phyloP scores from a whole-genome alignment of 2,329 filamentous ascomycete species.

The Macrophomina tecta region DNA sequence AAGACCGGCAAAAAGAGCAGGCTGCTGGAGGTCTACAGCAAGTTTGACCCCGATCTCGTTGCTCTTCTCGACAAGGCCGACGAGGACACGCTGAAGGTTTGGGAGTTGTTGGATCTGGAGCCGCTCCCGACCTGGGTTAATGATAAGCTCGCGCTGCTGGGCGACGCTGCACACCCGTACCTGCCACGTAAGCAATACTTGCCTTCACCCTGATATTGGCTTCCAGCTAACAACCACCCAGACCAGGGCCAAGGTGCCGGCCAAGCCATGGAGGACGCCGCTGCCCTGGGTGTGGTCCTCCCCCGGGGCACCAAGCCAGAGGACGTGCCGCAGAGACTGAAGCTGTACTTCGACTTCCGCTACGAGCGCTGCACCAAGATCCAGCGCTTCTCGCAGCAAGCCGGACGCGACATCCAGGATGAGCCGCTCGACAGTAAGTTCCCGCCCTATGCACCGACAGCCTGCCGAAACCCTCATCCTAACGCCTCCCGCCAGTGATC shows the following conservation, averaged over 20 bases:
- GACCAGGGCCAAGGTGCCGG: conserved; percentile 68
- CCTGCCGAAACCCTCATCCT: background rate
- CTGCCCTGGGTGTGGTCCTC: conserved; percentile 61
- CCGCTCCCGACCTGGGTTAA: conserved; percentile 62
- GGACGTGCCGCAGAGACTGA: conserved; percentile 54
- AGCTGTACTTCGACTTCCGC: conserved; percentile 65
- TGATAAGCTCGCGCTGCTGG: conserved; percentile 62
- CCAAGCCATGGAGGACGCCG: conserved; percentile 71
- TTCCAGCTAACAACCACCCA: conserved; percentile 26
- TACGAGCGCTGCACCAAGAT: conserved; percentile 64
- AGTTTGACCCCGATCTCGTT: conserved; percentile 44
- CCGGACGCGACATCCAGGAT: conserved; percentile 55
- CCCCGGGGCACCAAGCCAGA: conserved; percentile 18
- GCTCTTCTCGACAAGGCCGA: conserved; percentile 49
- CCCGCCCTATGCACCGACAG: background rate
- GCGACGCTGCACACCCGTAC: conserved; percentile 73
- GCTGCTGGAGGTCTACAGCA: conserved; percentile 49
- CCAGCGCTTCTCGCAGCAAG: conserved; percentile 63
- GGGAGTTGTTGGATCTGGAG: conserved; percentile 59
- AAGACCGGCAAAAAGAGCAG: conserved; percentile 44
- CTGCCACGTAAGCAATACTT: conserved; percentile 58
- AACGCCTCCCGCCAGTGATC: background rate
- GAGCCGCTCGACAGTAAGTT: conserved; percentile 13
- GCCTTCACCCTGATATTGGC: conserved; percentile 27
- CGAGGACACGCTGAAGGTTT: conserved; percentile 45